phyloP scores from a whole-genome alignment of 352 stramenopile genomes.

The Pythium vanterpoolii region DNA sequence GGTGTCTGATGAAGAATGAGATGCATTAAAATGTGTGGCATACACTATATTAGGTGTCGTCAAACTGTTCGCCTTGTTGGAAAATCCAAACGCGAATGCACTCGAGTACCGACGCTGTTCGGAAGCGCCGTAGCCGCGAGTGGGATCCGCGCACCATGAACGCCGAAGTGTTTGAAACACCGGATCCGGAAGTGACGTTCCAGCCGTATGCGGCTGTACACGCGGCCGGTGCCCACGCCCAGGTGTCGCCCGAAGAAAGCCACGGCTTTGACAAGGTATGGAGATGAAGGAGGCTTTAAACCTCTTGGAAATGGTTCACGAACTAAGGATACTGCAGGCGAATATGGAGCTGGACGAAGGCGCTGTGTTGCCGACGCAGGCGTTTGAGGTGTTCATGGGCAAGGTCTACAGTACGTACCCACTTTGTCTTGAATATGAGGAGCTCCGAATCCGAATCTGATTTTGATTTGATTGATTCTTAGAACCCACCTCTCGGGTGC shows the following conservation, averaged over 20 bases:
- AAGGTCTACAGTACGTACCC: slow-evolving; percentile 69
- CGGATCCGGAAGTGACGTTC: slow-evolving; percentile 58
- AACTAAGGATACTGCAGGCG: slow-evolving; percentile 23
- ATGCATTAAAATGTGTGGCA: no score
- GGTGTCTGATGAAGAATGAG: background rate
- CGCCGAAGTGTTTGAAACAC: slow-evolving; percentile 75
- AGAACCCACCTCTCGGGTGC: slow-evolving; percentile 42
- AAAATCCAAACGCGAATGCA: background rate
- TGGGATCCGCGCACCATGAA: slow-evolving; percentile 41
- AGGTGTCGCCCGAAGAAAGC: slow-evolving; percentile 33
- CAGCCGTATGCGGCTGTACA: slow-evolving; percentile 53
- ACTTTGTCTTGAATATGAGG: background rate
- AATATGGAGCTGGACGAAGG: slow-evolving; percentile 65
- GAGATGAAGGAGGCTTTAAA: background rate
- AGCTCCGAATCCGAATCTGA: background rate
- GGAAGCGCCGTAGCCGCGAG: slow-evolving; percentile 23
- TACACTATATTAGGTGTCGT: slow-evolving; percentile 1
- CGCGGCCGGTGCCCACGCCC: slow-evolving; percentile 8
- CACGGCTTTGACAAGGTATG: slow-evolving; percentile 60
- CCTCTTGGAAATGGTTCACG: background rate
- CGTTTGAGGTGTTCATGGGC: slow-evolving; percentile 81
- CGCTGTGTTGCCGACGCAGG: slow-evolving; percentile 40
- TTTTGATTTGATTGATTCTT: background rate
- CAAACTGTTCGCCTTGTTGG: background rate
- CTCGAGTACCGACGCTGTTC: background rate